Conservation (phyloP, 495 filamentous ascomycete species). For the Aspergillus nidulans region DNA sequence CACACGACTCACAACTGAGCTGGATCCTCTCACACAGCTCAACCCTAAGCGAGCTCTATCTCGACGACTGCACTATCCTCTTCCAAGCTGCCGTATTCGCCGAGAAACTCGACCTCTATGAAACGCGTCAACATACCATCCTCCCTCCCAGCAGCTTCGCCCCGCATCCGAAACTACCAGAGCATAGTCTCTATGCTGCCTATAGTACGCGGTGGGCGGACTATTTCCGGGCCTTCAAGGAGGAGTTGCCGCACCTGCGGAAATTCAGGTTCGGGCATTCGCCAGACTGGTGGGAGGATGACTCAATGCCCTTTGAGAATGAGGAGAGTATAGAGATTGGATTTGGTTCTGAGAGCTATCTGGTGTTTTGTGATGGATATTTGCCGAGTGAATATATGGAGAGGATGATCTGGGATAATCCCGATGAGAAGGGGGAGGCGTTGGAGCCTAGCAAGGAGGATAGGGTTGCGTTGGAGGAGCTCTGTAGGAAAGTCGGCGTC, state of each 20-base stretch:
- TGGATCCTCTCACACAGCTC: constrained; percentile 23
- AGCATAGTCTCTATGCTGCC: background rate
- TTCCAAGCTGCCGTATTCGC: constrained; percentile 1
- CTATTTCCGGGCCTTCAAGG: constrained; percentile 17
- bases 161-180: background rate
- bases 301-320: constrained; percentile 13
- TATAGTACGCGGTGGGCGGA: constrained; percentile 21
- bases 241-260: constrained; percentile 11
- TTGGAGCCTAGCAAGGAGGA: background rate
- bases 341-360: constrained; percentile 12
- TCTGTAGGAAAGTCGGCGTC: background rate
- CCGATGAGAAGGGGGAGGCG: background rate
- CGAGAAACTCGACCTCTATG: background rate
- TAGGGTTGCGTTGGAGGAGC: background rate
- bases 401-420: background rate
- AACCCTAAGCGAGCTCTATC: constrained; percentile 20
- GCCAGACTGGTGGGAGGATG: background rate
- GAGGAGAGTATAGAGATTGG: constrained; percentile 9
- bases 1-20: constrained; percentile 22
- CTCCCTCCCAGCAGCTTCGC: background rate
- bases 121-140: background rate
- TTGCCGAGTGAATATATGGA: constrained; percentile 8
- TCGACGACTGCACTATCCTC: constrained; percentile 22
- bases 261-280: constrained; percentile 16
- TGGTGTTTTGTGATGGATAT: constrained; percentile 16